Evolutionary conservation across 805 yeast genomes (phyloP).

Genomic region (Zygoascus ofunaensis): DNA sequence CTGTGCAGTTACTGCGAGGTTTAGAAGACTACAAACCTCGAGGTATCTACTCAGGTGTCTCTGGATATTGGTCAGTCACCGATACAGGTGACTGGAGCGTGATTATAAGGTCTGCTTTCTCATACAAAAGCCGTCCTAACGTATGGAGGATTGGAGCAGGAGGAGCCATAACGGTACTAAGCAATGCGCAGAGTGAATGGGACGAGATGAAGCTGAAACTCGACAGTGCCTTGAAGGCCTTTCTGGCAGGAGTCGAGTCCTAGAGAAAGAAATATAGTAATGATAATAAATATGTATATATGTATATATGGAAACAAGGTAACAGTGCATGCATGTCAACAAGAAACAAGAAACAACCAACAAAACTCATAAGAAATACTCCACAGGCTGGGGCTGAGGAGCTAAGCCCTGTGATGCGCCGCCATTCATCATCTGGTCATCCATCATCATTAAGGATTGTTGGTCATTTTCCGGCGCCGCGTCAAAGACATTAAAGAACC

Average conservation of each 20-base stretch:
- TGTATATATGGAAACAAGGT: background rate
- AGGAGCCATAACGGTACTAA: slow-evolving; percentile 89
- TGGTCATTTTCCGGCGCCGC: slow-evolving; percentile 91
- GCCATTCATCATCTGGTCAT: slow-evolving; percentile 20
- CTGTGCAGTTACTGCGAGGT: slow-evolving; percentile 68
- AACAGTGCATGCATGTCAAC: background rate
- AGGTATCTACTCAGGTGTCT: slow-evolving; percentile 89
- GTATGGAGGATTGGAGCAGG: slow-evolving; percentile 94
- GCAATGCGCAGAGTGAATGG: slow-evolving; percentile 79
- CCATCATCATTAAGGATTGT: slow-evolving; percentile 30
- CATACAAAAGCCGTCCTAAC: slow-evolving; percentile 33
- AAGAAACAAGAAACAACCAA: background rate
- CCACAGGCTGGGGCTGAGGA: slow-evolving; percentile 37
- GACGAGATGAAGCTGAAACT: slow-evolving; percentile 82
- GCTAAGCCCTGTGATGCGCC: slow-evolving; percentile 14
- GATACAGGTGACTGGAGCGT: slow-evolving; percentile 95
- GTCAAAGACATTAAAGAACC: slow-evolving; percentile 83
- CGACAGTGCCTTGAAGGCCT: slow-evolving; percentile 70
- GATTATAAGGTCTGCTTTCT: slow-evolving; percentile 73
- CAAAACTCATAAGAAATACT: slow-evolving; percentile 36
- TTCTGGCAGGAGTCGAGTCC: no score
- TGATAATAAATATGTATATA: slow-evolving; percentile 1
- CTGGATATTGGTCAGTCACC: slow-evolving; percentile 88
- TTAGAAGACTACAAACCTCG: slow-evolving; percentile 47
- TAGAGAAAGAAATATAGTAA: no score